These are phyloP conservation scores for Bimuria novae-zelandiae DNA, from an alignment of 2,329 filamentous ascomycete species.

Conservation along the genomic window DNA sequence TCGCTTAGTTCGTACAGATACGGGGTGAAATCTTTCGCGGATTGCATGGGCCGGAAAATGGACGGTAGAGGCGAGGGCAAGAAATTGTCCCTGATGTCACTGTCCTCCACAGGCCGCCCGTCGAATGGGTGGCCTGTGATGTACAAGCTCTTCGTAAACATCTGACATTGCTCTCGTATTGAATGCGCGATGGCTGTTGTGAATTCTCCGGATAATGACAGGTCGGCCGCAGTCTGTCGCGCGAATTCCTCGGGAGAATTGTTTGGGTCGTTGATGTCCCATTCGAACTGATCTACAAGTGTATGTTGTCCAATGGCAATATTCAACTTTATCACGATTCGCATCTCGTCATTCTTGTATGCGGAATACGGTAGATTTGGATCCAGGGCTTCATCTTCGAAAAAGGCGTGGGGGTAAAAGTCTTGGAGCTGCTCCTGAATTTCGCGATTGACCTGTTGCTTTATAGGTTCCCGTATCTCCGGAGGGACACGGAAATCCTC, in stretches of 20 bases:
- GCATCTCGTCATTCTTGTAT: slow-evolving; percentile 99
- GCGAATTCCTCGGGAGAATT: slow-evolving; percentile 98
- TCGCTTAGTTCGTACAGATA: slow-evolving; percentile 95
- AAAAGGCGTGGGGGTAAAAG: slow-evolving; percentile 89
- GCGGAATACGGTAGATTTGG: slow-evolving; percentile 87
- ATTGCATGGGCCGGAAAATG: slow-evolving; percentile 87
- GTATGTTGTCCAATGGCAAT: slow-evolving; percentile 96
- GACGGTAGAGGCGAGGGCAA: slow-evolving; percentile 79
- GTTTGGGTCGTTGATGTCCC: slow-evolving; percentile 94
- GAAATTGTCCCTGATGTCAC: slow-evolving; percentile 84
- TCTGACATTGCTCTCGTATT: slow-evolving; percentile 92
- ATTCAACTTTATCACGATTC: slow-evolving; percentile 91
- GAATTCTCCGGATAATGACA: slow-evolving; percentile 92
- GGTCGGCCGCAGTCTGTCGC: slow-evolving; percentile 81
- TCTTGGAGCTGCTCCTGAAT: slow-evolving; percentile 90
- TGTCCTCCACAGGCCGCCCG: slow-evolving; percentile 87
- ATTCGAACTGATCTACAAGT: slow-evolving; percentile 95
- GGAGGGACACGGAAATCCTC: slow-evolving; percentile 82
- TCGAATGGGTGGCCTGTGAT: slow-evolving; percentile 94
- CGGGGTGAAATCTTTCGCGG: slow-evolving; percentile 91
- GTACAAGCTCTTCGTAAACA: slow-evolving; percentile 92
- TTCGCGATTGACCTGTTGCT: slow-evolving; percentile 71
- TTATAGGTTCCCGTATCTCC: slow-evolving; percentile 60
- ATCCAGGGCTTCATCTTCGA: slow-evolving; percentile 88
- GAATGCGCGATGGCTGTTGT: slow-evolving; percentile 97